Evolutionary conservation across 345 rosid genomes (phyloP).

Genomic region (Limnanthes douglasii): DNA sequence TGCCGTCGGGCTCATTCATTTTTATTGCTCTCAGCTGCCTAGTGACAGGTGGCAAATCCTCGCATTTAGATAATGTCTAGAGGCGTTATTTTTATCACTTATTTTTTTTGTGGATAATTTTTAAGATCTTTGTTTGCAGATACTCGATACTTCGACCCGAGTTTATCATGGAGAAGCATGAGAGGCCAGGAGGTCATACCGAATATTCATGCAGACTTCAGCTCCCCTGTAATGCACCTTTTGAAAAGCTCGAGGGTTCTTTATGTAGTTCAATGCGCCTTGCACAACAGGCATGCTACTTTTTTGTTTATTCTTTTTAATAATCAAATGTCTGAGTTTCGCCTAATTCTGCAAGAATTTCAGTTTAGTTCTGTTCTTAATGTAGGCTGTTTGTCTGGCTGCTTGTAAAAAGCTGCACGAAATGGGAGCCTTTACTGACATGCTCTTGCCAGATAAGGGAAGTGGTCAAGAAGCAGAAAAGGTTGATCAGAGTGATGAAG

Average conservation of each 20-base stretch:
- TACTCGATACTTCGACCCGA: constrained; percentile 96
- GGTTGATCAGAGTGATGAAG: constrained; percentile 73
- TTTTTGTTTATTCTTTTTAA: background rate
- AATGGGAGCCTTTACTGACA: constrained; percentile 98
- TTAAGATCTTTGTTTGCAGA: no score
- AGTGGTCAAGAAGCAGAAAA: constrained; percentile 78
- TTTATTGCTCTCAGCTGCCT: constrained; percentile 96
- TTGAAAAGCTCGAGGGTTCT: constrained; percentile 95
- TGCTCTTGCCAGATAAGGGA: constrained; percentile 97
- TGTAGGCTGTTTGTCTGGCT: constrained; percentile 94
- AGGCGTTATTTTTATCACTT: no score
- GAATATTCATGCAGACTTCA: constrained; percentile 98
- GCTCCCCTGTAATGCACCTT: constrained; percentile 96
- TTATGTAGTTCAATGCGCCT: constrained; percentile 82
- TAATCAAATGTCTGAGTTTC: background rate
- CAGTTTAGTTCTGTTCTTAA: no score
- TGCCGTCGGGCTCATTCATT: constrained; percentile 88
- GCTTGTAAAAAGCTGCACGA: constrained; percentile 99
- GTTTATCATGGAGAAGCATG: constrained; percentile 81
- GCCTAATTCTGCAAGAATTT: constrained; percentile 8
- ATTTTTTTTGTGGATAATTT: no score
- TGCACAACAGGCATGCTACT: constrained; percentile 71
- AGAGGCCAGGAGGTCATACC: constrained; percentile 76
- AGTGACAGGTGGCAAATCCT: constrained; percentile 88
- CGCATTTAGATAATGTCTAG: no score